These are phyloP conservation scores for Triticum turgidum DNA, from an alignment of 176 grass and related monocot species.

Conservation along the genomic window DNA sequence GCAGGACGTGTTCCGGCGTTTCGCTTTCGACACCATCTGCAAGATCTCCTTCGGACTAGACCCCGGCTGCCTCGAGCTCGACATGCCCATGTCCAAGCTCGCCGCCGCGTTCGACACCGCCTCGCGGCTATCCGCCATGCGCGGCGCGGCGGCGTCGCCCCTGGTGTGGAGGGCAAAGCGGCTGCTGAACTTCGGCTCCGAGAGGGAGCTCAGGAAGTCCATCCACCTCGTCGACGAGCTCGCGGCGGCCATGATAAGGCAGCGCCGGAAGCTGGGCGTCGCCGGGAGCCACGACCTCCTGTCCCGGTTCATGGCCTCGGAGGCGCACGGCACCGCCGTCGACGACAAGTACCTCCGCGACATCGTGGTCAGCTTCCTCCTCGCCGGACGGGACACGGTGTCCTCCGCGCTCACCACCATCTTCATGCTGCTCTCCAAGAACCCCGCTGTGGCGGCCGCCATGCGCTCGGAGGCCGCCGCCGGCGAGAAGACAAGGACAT, in stretches of 20 bases:
- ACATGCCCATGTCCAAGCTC: constrained; percentile 52
- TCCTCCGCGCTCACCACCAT: constrained; percentile 67
- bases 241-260: constrained; percentile 52
- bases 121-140: constrained; percentile 47
- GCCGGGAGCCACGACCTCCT: constrained; percentile 58
- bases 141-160: constrained; percentile 40
- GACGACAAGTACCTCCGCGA: constrained; percentile 81
- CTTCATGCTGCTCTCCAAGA: constrained; percentile 67
- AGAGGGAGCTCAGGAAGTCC: constrained; percentile 57
- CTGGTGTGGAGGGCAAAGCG: constrained; percentile 64
- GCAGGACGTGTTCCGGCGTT: constrained; percentile 76
- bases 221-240: constrained; percentile 52
- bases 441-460: constrained; percentile 33
- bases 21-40: constrained; percentile 86
- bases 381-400: constrained; percentile 74
- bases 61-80: constrained; percentile 45
- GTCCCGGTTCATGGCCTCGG: constrained; percentile 68
- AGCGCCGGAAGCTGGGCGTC: constrained; percentile 55
- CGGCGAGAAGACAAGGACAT: not conserved
- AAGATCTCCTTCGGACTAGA: constrained; percentile 81
- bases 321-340: not conserved
- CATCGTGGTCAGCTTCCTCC: constrained; percentile 82
- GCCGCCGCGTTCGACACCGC: constrained; percentile 65
- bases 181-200: constrained; percentile 55
- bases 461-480: constrained; percentile 47